phyloP scores from a whole-genome alignment of 129 eudicot genomes.

The Sambucus nigra region DNA sequence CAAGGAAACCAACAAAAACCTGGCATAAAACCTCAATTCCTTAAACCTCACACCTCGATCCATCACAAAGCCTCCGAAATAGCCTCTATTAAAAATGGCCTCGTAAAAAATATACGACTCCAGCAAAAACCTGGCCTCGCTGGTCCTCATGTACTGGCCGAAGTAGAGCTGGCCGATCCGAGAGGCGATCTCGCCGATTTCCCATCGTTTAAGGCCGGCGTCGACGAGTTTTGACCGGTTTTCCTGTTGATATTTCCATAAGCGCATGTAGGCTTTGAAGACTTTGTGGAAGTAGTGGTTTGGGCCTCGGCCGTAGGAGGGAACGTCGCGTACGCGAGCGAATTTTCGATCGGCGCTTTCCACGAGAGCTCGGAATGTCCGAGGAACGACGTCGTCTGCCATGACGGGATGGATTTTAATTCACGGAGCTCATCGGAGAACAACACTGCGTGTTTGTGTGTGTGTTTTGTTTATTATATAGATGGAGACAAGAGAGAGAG shows the following conservation, averaged over 20 bases:
- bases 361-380: conserved; percentile 45
- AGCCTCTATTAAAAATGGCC: conserved; percentile 56
- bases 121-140: conserved; percentile 75
- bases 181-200: conserved; percentile 98
- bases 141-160: conserved; percentile 84
- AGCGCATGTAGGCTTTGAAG: conserved; percentile 70
- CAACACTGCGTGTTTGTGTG: background rate
- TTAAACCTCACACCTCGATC: conserved; percentile 83
- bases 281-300: conserved; percentile 68
- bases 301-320: conserved; percentile 42
- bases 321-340: conserved; percentile 71
- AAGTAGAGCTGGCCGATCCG: conserved; percentile 88
- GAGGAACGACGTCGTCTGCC: conserved; percentile 40
- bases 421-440: background rate
- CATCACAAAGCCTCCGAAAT: conserved; percentile 53
- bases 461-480: background rate
- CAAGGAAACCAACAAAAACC: conserved; percentile 86
- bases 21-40: conserved; percentile 94
- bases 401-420: conserved; percentile 3
- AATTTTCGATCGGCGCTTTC: conserved; percentile 70
- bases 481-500: background rate
- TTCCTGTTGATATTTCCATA: conserved; percentile 84
- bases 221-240: conserved; percentile 51
- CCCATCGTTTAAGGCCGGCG: conserved; percentile 83
- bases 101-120: conserved; percentile 86